A percentile compares a stretch with the other conserved stretches of the same genome.
Conservation (phyloP, 371 early-diverging fungal genomes). For the Mortierella polycephala region DNA sequence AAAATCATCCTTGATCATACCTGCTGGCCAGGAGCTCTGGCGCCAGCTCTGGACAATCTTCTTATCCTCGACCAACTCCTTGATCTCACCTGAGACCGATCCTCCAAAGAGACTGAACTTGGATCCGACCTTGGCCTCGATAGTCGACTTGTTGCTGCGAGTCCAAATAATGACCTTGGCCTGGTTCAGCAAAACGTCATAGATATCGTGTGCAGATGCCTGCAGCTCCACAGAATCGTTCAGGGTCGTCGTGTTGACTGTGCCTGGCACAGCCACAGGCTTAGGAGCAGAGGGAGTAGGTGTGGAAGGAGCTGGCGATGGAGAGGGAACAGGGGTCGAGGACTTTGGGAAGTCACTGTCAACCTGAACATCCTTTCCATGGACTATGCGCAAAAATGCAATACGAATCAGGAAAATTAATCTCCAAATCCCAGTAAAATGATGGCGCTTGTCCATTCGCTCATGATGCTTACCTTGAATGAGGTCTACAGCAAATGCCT, state of each 20-base stretch:
- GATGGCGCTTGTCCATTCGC: constrained; percentile 21
- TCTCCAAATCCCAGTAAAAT: background rate
- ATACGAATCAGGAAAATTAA: background rate
- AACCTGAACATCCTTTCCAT: constrained; percentile 93
- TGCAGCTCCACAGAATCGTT: constrained; percentile 86
- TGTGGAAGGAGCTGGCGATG: constrained; percentile 21
- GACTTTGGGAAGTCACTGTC: constrained; percentile 57
- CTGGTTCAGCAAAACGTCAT: constrained; percentile 79
- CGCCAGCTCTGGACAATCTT: constrained; percentile 92
- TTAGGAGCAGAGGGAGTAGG: constrained; percentile 33
- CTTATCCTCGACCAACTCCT: constrained; percentile 77
- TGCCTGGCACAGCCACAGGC: constrained; percentile 24
- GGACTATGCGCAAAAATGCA: constrained; percentile 58
- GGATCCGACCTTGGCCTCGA: constrained; percentile 64
- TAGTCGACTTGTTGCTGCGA: constrained; percentile 70
- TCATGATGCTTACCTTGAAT: constrained; percentile 69
- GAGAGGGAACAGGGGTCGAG: constrained; percentile 34
- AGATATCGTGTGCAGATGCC: constrained; percentile 88
- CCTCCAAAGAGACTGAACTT: constrained; percentile 86
- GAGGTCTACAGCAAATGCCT: constrained; percentile 77
- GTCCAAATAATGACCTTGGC: constrained; percentile 86
- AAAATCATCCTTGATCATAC: constrained; percentile 37
- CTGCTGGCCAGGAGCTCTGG: constrained; percentile 84
- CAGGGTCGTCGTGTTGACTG: constrained; percentile 76
- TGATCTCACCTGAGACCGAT: constrained; percentile 85